Evolutionary conservation across 108 stramenopile species (phyloP).

Genomic region (Stephanodiscus triporus): DNA sequence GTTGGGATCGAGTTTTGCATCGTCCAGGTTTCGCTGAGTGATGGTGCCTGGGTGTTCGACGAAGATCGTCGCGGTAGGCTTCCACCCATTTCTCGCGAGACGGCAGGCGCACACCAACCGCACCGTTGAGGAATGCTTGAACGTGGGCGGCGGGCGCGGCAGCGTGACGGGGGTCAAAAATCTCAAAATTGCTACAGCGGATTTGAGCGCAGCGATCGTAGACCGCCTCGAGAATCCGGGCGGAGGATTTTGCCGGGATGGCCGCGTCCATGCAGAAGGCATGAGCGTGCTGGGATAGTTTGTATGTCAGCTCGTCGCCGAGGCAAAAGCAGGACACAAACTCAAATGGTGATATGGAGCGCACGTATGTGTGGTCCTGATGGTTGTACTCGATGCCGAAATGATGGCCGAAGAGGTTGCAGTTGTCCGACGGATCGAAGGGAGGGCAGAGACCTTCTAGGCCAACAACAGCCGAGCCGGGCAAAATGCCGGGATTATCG

Average conservation of each 20-base stretch:
- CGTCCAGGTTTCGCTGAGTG: too few relatives aligned
- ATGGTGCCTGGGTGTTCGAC: background rate
- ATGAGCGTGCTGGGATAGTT: background rate
- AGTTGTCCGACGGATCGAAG: background rate
- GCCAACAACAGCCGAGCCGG: background rate
- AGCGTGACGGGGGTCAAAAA: background rate
- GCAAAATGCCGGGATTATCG: background rate
- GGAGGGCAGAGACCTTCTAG: background rate
- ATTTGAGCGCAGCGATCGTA: background rate
- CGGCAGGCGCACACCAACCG: background rate
- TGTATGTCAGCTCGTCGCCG: constrained; percentile 4
- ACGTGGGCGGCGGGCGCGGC: constrained; percentile 6
- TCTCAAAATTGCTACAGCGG: constrained; percentile 1
- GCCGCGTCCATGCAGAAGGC: background rate
- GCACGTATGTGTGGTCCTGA: background rate
- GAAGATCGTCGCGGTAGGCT: background rate
- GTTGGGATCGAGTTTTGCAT: too few relatives aligned
- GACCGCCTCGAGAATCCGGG: background rate
- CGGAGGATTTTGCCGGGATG: constrained; percentile 5
- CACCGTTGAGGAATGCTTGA: constrained; percentile 7
- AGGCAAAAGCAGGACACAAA: constrained; percentile 8
- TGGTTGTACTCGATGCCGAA: constrained; percentile 20
- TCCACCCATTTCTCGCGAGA: background rate
- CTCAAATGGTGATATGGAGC: constrained; percentile 22
- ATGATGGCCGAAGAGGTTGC: constrained; percentile 9